Base-by-base conservation (phyloP, 2,329 filamentous ascomycete genomes). In the Aspergillus spinulosporus region DNA sequence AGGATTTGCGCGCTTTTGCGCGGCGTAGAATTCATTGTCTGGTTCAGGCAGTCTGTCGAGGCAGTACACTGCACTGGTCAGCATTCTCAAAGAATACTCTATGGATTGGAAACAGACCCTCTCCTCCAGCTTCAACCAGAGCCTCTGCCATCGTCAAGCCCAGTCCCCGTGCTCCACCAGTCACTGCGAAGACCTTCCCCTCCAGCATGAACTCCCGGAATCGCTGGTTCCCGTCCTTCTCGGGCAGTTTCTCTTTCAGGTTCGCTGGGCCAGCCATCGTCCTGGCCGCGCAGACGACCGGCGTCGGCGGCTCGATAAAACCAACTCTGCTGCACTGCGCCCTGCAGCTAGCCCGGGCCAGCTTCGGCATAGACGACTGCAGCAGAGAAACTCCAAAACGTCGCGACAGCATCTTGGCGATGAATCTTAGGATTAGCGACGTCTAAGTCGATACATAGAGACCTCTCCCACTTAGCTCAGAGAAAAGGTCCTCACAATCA, bases 81-180 rank as follows among this genome's bases (percentile, higher is more conserved):
- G 1, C n/a, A 36, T 40, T 21, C n/a, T 32, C 59, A 43, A 60
- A 1, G 3, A 2, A 15, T 2, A 36, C 14, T 26, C 2, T 4
- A 26, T 32, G 37, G 31, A 51, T 40, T 8, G n/a, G 3, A 37
- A 5, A 15, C 26, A 3, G 64, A 77, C 76, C 77, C 63, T 77
- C 74, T 5, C 75, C 78, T 4, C 78, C 78, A 5, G 76, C 76
- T 64, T 81, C 76, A 48, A 77, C 74, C 51, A 81, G 62, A 7
- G 74, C 76, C 62, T 79, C 75, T 3, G 75, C 78, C 66, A 80
- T 74, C 5, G 71, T 69, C 31, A 79, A 60, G 9, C 76, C 76
- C 6, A 78, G 60, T n/a, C 76, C 76, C 50, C 75, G 67, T 2
- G 67, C 76, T 37, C 75, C 76, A 12, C 76, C 76, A 1, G 76